Percentiles rank a stretch among this genome's conserved stretches.
phyloP scores from a whole-genome alignment of 225 moss, liverwort and hornwort species.

The Pleurozium schreberi region DNA sequence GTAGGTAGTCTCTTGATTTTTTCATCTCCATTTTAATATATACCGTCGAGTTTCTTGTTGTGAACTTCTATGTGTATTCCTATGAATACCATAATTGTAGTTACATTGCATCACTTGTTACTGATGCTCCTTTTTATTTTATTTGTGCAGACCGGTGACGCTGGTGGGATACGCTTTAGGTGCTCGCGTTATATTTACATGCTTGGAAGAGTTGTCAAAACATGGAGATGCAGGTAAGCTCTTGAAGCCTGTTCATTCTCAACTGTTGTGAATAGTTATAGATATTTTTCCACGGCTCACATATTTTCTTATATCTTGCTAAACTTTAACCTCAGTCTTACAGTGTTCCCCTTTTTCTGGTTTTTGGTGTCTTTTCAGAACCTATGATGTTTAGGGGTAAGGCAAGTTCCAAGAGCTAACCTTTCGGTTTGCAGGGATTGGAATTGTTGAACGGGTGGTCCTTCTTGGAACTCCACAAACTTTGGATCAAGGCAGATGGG shows the following conservation, averaged over 20 bases:
- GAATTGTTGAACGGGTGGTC: slow-evolving; percentile 94
- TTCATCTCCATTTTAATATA: neutral
- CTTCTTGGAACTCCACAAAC: slow-evolving; percentile 83
- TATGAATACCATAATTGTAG: neutral
- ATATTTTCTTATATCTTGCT: neutral
- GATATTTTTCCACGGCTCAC: neutral
- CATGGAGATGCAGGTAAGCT: slow-evolving; percentile 55
- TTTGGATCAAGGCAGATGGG: slow-evolving; percentile 57
- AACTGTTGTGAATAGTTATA: neutral
- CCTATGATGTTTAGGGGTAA: neutral
- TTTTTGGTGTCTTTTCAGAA: too few relatives aligned
- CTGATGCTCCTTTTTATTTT: neutral
- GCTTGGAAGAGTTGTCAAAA: slow-evolving; percentile 84
- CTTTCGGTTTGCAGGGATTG: slow-evolving; percentile 22
- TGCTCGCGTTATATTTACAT: slow-evolving; percentile 77
- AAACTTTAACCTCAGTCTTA: too few relatives aligned
- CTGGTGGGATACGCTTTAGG: slow-evolving; percentile 81
- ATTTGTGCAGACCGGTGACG: slow-evolving; percentile 65
- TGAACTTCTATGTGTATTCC: neutral
- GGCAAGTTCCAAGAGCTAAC: neutral
- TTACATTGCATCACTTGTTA: neutral
- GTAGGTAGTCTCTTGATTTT: slow-evolving; percentile 21
- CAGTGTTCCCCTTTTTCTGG: too few relatives aligned
- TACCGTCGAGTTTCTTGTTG: neutral
- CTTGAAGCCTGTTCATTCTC: neutral